A percentile compares a stretch with the other conserved stretches of the same genome.
Evolutionary conservation across 495 filamentous ascomycete species (phyloP).

Genomic region (Daldinia decipiens): DNA sequence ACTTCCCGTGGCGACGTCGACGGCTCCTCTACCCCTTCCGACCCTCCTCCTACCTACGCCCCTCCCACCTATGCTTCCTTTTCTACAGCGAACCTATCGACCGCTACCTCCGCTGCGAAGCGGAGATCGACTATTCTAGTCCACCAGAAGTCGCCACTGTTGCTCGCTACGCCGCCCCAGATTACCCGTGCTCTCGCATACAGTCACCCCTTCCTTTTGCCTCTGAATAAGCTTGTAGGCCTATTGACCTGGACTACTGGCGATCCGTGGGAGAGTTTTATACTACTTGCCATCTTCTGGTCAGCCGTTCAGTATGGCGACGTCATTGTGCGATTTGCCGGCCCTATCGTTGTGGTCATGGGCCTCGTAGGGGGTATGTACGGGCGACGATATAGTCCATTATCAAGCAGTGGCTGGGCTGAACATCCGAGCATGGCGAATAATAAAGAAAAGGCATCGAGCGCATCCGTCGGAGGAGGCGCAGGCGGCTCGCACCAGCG

Average conservation of each 20-base stretch:
- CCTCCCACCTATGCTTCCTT: constrained; percentile 86
- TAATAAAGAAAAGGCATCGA: constrained; percentile 53
- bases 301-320: constrained; percentile 85
- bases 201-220: constrained; percentile 90
- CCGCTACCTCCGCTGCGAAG: constrained; percentile 72
- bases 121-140: constrained; percentile 91
- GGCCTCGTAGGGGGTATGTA: constrained; percentile 92
- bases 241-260: constrained; percentile 91
- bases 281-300: constrained; percentile 88
- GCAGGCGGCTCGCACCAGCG: constrained; percentile 58
- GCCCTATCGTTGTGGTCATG: constrained; percentile 82
- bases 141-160: constrained; percentile 92
- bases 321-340: constrained; percentile 76
- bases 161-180: constrained; percentile 92
- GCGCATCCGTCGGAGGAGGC: constrained; percentile 51
- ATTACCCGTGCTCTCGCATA: constrained; percentile 93
- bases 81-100: constrained; percentile 79
- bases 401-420: constrained; percentile 85
- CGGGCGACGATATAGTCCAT: constrained; percentile 83
- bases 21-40: constrained; percentile 33
- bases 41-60: constrained; percentile 52
- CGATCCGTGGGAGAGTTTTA: constrained; percentile 96
- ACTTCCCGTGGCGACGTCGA: constrained; percentile 45
- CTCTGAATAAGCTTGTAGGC: constrained; percentile 82
- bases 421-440: constrained; percentile 49